phyloP scores from a whole-genome alignment of 352 stramenopile genomes.

The Phytophthora cajani region DNA sequence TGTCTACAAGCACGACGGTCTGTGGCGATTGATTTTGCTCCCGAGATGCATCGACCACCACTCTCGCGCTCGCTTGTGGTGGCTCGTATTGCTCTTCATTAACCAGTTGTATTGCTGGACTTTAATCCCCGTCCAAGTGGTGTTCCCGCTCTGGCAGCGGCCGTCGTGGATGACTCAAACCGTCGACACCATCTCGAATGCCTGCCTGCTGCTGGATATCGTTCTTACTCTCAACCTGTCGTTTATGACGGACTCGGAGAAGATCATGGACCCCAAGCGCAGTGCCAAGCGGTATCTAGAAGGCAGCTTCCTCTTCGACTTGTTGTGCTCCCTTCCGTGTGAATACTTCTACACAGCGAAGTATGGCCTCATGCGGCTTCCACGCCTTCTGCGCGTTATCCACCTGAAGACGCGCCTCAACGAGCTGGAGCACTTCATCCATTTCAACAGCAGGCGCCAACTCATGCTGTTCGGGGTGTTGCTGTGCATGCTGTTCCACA shows the following conservation, averaged over 20 bases:
- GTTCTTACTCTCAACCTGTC: constrained; percentile 67
- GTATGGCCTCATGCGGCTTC: constrained; percentile 42
- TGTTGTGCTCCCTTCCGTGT: constrained; percentile 52
- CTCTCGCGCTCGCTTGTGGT: constrained; percentile 50
- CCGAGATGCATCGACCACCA: constrained; percentile 56
- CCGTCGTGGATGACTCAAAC: constrained; percentile 39
- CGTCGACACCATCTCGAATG: constrained; percentile 41
- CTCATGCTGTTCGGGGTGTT: constrained; percentile 45
- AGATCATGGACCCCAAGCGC: constrained; percentile 50
- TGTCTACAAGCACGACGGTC: constrained; percentile 34
- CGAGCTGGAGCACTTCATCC: constrained; percentile 51
- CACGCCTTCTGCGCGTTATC: constrained; percentile 40
- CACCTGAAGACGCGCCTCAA: constrained; percentile 34
- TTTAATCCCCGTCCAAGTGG: constrained; percentile 54
- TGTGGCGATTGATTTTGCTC: constrained; percentile 8
- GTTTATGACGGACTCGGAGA: constrained; percentile 55
- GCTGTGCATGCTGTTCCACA: constrained; percentile 57
- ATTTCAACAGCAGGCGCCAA: constrained; percentile 53
- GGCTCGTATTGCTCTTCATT: constrained; percentile 45
- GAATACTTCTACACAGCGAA: constrained; percentile 24
- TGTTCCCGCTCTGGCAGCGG: constrained; percentile 51
- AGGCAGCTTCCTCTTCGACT: constrained; percentile 44
- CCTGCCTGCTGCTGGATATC: constrained; percentile 44
- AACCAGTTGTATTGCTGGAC: constrained; percentile 56
- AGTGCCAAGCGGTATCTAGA: constrained; percentile 48